A percentile compares a stretch with the other conserved stretches of the same genome.
Evolutionary conservation across 805 yeast genomes (phyloP).

Genomic region (Candida manassasensis): DNA sequence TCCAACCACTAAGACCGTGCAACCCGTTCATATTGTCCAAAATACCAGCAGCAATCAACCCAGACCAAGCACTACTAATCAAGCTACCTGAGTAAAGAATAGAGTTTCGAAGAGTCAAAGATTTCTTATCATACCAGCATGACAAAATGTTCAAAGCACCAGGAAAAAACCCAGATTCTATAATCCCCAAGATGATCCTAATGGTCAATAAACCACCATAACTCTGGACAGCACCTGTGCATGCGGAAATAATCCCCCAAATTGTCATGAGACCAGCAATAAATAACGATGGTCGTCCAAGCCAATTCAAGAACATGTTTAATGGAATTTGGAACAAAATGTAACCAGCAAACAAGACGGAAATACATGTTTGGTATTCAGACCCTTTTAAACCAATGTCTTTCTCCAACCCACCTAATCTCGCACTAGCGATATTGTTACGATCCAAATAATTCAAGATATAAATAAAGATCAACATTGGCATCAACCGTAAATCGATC

Average conservation of each 20-base stretch:
- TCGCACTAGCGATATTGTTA: constrained; percentile 51
- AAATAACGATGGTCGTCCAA: constrained; percentile 48
- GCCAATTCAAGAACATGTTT: constrained; percentile 41
- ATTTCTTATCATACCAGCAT: constrained; percentile 51
- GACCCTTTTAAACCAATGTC: constrained; percentile 39
- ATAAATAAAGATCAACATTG: constrained; percentile 47
- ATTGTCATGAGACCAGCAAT: constrained; percentile 45
- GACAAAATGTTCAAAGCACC: constrained; percentile 48
- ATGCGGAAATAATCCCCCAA: constrained; percentile 48
- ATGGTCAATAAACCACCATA: constrained; percentile 43
- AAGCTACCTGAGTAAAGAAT: constrained; percentile 48
- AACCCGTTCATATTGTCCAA: constrained; percentile 36
- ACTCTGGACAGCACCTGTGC: constrained; percentile 43
- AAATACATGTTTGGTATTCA: constrained; percentile 47
- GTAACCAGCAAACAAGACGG: constrained; percentile 49
- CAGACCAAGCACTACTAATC: constrained; percentile 51
- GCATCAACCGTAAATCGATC: constrained; percentile 46
- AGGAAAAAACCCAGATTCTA: constrained; percentile 44
- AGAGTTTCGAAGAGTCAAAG: constrained; percentile 46
- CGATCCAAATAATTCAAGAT: constrained; percentile 50
- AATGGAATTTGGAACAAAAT: constrained; percentile 47
- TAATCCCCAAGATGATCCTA: constrained; percentile 45
- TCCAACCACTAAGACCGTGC: constrained; percentile 45
- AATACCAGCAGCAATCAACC: constrained; percentile 52
- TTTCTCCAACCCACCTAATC: constrained; percentile 44